A percentile compares a stretch with the other conserved stretches of the same genome.
Evolutionary conservation across 352 stramenopile genomes (phyloP).

Genomic region (Phytophthora citricola): DNA sequence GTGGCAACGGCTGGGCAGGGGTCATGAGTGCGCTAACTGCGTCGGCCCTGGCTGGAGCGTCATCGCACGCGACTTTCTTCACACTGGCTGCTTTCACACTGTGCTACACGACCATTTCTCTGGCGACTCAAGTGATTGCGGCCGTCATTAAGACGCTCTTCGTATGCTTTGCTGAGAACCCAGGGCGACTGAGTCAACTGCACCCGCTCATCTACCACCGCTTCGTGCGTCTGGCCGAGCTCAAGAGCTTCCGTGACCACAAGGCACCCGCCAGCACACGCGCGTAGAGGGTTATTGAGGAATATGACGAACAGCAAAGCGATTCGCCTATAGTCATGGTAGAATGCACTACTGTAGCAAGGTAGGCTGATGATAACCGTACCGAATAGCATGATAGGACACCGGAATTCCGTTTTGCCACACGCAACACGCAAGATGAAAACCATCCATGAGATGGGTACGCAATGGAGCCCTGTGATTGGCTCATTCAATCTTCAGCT

Average conservation of each 20-base stretch:
- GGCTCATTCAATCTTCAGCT: conserved; percentile 11
- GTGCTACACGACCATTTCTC: conserved; percentile 83
- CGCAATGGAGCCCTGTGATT: conserved; percentile 20
- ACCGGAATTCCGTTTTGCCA: not conserved
- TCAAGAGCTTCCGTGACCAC: conserved; percentile 87
- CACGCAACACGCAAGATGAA: not conserved
- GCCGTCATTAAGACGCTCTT: conserved; percentile 89
- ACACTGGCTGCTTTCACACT: conserved; percentile 76
- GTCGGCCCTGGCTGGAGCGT: conserved; percentile 54
- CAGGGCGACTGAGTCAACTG: conserved; percentile 75
- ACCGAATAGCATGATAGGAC: conserved; percentile 30
- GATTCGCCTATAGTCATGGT: not conserved
- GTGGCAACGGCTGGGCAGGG: conserved; percentile 81
- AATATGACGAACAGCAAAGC: not conserved
- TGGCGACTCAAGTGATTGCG: conserved; percentile 74
- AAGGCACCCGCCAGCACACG: conserved; percentile 43
- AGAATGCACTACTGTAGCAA: not conserved
- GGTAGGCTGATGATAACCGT: not conserved
- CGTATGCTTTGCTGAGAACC: conserved; percentile 88
- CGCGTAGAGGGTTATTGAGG: conserved; percentile 14
- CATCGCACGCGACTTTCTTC: conserved; percentile 76
- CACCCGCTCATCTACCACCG: conserved; percentile 90
- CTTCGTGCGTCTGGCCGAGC: conserved; percentile 81
- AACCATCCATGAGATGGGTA: conserved; percentile 10
- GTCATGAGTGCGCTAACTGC: conserved; percentile 76